Evolutionary conservation across 2,329 filamentous ascomycete species (phyloP).

Genomic region (Epichloe festucae): DNA sequence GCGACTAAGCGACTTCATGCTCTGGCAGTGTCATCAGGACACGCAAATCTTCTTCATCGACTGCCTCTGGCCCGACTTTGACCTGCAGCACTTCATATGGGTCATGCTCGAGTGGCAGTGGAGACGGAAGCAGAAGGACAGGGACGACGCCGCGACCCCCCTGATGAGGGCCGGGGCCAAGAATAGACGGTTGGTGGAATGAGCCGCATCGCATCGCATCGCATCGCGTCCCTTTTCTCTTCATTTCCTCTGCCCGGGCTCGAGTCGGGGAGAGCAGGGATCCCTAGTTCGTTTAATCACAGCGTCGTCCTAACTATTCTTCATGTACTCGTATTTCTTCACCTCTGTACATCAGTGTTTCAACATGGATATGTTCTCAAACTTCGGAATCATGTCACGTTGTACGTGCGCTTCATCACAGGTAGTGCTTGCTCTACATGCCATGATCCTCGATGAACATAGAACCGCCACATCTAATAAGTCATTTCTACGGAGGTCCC

Average conservation of each 20-base stretch:
- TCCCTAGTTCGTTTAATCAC: not conserved
- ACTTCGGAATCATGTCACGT: too few relatives aligned
- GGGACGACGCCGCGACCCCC: constrained; percentile 27
- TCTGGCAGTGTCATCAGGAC: constrained; percentile 92
- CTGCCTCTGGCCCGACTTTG: constrained; percentile 92
- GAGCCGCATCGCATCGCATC: not conserved
- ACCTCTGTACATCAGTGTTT: too few relatives aligned
- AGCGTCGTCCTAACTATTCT: not conserved
- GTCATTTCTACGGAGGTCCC: too few relatives aligned
- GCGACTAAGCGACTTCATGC: constrained; percentile 91
- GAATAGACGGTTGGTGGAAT: constrained; percentile 1
- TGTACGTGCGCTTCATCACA: too few relatives aligned
- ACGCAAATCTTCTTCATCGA: constrained; percentile 88
- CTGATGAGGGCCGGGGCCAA: not conserved
- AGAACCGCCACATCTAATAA: too few relatives aligned
- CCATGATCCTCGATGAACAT: too few relatives aligned
- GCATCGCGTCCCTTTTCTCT: not conserved
- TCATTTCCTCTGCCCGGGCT: too few relatives aligned
- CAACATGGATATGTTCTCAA: too few relatives aligned
- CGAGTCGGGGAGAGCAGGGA: too few relatives aligned
- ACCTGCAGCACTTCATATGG: constrained; percentile 83
- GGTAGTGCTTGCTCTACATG: too few relatives aligned
- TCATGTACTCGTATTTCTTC: too few relatives aligned
- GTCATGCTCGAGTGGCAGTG: constrained; percentile 85
- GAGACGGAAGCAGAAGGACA: constrained; percentile 44